A percentile compares a stretch with the other conserved stretches of the same genome.
Conservation (phyloP, 768 basidiomycete species). For the Amylocystis lapponica region DNA sequence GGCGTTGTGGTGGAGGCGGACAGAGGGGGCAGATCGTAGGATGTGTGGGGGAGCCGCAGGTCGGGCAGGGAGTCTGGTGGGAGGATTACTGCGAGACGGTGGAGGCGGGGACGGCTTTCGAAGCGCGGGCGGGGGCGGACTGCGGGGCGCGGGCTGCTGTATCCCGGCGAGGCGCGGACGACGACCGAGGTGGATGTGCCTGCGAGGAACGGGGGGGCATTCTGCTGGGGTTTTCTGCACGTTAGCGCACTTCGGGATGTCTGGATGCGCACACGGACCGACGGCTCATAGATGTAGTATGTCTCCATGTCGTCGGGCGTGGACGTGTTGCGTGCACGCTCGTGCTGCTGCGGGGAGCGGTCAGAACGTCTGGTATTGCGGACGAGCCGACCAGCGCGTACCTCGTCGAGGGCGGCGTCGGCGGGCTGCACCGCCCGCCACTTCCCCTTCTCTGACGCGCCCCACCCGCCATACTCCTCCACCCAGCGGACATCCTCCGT, state of each 20-base stretch:
- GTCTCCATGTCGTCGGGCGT: neutral
- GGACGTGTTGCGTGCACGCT: neutral
- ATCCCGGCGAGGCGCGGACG: constrained; percentile 10
- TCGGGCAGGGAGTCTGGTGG: neutral
- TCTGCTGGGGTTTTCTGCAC: too few species aligned
- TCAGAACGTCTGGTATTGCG: too few species aligned
- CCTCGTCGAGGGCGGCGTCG: too few species aligned
- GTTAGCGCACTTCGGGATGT: too few species aligned
- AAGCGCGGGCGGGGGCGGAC: neutral
- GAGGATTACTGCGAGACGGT: neutral
- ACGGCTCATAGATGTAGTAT: constrained; percentile 14
- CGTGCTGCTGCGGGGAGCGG: too few species aligned
- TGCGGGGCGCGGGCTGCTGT: constrained; percentile 1
- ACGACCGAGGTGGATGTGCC: constrained; percentile 13
- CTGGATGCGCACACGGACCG: too few species aligned
- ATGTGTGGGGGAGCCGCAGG: neutral
- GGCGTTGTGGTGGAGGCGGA: neutral
- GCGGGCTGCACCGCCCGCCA: constrained; percentile 13
- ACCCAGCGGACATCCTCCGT: constrained; percentile 11
- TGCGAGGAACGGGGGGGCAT: constrained; percentile 15
- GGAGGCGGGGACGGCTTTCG: neutral
- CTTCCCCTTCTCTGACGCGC: constrained; percentile 14
- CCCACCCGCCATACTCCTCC: constrained; percentile 11
- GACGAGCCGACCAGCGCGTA: too few species aligned
- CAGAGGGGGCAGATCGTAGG: neutral